These are phyloP conservation scores for Nitzschia palea DNA, from an alignment of 108 stramenopile species.

Conservation along the genomic window DNA sequence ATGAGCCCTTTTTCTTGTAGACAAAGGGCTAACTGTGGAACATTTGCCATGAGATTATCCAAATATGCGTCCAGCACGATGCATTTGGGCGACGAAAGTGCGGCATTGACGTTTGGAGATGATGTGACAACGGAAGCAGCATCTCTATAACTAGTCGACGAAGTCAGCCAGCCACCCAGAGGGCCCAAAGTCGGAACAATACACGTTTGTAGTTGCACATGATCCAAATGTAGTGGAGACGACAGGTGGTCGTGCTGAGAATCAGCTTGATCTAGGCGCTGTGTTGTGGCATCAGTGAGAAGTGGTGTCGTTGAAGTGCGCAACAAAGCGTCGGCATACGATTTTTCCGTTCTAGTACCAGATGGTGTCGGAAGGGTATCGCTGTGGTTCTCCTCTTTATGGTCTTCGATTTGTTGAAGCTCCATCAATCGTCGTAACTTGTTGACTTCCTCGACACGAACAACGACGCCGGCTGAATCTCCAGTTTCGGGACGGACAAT, in stretches of 20 bases:
- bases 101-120: background rate
- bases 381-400: background rate
- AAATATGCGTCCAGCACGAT: slow-evolving; percentile 83
- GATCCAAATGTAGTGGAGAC: slow-evolving; percentile 33
- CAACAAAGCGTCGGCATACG: slow-evolving; percentile 35
- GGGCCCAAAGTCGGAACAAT: slow-evolving; percentile 58
- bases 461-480: slow-evolving; percentile 23
- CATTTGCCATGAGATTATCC: slow-evolving; percentile 87
- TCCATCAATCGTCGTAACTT: slow-evolving; percentile 41
- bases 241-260: slow-evolving; percentile 5
- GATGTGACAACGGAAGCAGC: background rate
- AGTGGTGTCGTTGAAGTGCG: background rate
- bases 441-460: slow-evolving; percentile 62
- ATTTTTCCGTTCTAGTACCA: background rate
- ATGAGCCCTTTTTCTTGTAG: slow-evolving; percentile 80
- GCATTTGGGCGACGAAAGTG: slow-evolving; percentile 42
- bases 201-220: slow-evolving; percentile 66
- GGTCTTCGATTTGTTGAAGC: slow-evolving; percentile 9
- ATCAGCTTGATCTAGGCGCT: background rate
- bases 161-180: slow-evolving; percentile 20
- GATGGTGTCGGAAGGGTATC: background rate
- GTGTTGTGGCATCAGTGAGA: background rate
- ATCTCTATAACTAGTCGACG: background rate
- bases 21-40: slow-evolving; percentile 83
- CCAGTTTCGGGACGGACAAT: slow-evolving; percentile 19